A percentile compares a stretch with the other conserved stretches of the same genome.
Conservation (phyloP, 495 filamentous ascomycete genomes). For the Copromyces sp. region DNA sequence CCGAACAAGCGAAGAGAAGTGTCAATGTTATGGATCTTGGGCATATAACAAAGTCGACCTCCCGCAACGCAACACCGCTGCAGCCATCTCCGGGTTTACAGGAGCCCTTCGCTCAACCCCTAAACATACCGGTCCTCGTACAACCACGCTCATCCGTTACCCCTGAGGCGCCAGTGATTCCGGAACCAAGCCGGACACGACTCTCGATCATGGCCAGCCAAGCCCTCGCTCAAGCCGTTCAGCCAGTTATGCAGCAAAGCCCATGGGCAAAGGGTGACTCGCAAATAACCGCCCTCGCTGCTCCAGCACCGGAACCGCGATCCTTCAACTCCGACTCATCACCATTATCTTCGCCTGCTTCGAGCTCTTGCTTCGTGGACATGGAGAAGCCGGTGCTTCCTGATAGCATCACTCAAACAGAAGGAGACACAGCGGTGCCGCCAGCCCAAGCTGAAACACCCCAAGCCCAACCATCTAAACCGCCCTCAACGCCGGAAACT, state of each 20-base stretch:
- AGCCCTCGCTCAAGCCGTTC: not conserved
- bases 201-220: not conserved
- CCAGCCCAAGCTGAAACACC: not conserved
- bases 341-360: constrained; percentile 12
- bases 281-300: constrained; percentile 2
- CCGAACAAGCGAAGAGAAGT: not conserved
- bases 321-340: constrained; percentile 4
- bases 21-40: not conserved
- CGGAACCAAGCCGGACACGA: not conserved
- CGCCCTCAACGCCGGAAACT: constrained; percentile 18
- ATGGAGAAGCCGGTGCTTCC: not conserved
- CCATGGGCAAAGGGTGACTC: constrained; percentile 14
- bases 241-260: not conserved
- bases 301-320: not conserved
- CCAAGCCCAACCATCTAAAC: not conserved
- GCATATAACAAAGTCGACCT: not conserved
- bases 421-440: not conserved
- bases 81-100: not conserved
- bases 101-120: not conserved
- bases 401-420: not conserved
- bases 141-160: not conserved
- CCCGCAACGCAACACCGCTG: not conserved
- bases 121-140: not conserved
- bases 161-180: not conserved
- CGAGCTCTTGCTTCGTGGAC: not conserved